These are phyloP conservation scores for Talaromyces rugulosus DNA, from an alignment of 2,329 filamentous ascomycete species.

Conservation along the genomic window DNA sequence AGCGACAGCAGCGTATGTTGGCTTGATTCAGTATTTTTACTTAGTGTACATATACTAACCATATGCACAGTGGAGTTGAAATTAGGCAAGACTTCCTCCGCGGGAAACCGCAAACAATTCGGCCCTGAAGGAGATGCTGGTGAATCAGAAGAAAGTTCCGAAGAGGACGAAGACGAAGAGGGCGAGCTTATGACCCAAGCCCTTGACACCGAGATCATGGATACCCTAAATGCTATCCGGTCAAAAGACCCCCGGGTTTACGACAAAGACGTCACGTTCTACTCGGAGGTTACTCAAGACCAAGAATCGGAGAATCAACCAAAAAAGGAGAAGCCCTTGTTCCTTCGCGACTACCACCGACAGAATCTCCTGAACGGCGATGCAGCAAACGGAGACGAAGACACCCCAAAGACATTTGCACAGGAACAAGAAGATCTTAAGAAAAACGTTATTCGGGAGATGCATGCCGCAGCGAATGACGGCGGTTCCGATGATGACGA, in stretches of 20 bases:
- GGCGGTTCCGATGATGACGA: slow-evolving; percentile 52
- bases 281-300: slow-evolving; percentile 59
- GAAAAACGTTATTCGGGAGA: slow-evolving; percentile 70
- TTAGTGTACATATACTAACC: not conserved
- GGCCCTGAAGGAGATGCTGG: slow-evolving; percentile 44
- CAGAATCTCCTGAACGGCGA: slow-evolving; percentile 76
- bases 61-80: slow-evolving; percentile 11
- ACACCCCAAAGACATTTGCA: slow-evolving; percentile 66
- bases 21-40: not conserved
- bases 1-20: slow-evolving; percentile 55
- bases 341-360: slow-evolving; percentile 84
- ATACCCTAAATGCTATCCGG: slow-evolving; percentile 80
- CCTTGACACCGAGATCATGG: slow-evolving; percentile 81
- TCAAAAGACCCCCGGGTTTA: slow-evolving; percentile 90
- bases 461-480: slow-evolving; percentile 61
- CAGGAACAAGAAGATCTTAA: slow-evolving; percentile 86
- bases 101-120: slow-evolving; percentile 2
- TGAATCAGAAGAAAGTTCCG: slow-evolving; percentile 61
- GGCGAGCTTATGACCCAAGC: slow-evolving; percentile 81
- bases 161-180: slow-evolving; percentile 85
- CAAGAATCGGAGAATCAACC: slow-evolving; percentile 26
- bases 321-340: slow-evolving; percentile 79
- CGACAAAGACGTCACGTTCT: slow-evolving; percentile 75
- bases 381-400: slow-evolving; percentile 54
- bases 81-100: slow-evolving; percentile 26